Percentiles rank a stretch among this genome's conserved stretches.
These are phyloP conservation scores for Suillus brevipes DNA, from an alignment of 768 basidiomycete genomes.

Conservation along the genomic window DNA sequence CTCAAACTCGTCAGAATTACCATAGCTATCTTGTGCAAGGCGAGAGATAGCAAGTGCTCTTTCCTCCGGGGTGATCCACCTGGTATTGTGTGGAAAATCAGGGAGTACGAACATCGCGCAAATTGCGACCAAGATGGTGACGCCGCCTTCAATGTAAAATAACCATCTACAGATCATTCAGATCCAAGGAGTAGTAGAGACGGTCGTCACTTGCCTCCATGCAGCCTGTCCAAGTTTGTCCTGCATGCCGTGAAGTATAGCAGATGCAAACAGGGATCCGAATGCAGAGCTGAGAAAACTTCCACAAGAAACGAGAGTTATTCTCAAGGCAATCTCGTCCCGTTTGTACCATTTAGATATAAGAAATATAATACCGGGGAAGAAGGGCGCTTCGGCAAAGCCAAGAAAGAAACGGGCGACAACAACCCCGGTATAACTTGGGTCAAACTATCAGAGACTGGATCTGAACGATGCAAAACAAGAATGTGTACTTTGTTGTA, in stretches of 20 bases:
- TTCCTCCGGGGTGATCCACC: conserved; percentile 32
- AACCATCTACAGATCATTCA: conserved; percentile 16
- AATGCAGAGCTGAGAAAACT: conserved; percentile 47
- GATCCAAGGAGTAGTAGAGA: background rate
- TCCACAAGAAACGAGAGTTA: conserved; percentile 37
- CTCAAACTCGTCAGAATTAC: conserved; percentile 45
- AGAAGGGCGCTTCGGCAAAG: conserved; percentile 6
- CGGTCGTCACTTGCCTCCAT: conserved; percentile 35
- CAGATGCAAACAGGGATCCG: conserved; percentile 45
- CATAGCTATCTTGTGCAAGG: conserved; percentile 39
- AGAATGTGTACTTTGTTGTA: conserved; percentile 4
- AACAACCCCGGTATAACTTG: conserved; percentile 6
- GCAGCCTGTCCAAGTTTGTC: conserved; percentile 38
- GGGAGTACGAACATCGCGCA: conserved; percentile 37
- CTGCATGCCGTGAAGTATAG: conserved; percentile 43
- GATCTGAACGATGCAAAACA: background rate
- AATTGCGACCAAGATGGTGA: conserved; percentile 36
- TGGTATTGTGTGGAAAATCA: conserved; percentile 36
- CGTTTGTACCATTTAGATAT: conserved; percentile 30
- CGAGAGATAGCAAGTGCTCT: conserved; percentile 31
- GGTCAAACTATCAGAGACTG: background rate
- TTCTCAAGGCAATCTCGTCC: conserved; percentile 39
- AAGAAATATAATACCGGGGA: conserved; percentile 4
- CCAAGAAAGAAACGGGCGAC: conserved; percentile 11
- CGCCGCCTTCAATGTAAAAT: conserved; percentile 31